Evolutionary conservation across 805 yeast genomes (phyloP).

Genomic region (Saccharomycopsis amapae): DNA sequence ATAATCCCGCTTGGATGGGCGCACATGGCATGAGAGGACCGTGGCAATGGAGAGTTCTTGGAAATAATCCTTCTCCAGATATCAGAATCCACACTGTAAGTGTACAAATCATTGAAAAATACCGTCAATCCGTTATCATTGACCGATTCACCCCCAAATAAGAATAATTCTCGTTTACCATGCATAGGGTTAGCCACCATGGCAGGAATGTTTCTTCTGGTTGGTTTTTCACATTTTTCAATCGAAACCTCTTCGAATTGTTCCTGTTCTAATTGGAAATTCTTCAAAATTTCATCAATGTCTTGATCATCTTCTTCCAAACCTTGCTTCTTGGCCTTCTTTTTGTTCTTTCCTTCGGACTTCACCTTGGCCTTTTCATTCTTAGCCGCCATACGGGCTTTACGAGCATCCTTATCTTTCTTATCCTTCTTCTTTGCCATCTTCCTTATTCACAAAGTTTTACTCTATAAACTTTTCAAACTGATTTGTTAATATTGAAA

Average conservation of each 20-base stretch:
- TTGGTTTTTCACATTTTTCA: constrained; percentile 52
- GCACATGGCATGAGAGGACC: constrained; percentile 91
- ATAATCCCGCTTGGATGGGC: constrained; percentile 87
- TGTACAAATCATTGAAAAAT: constrained; percentile 75
- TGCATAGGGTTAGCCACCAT: constrained; percentile 69
- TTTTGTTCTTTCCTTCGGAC: constrained; percentile 67
- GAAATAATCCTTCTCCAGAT: constrained; percentile 76
- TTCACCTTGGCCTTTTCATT: constrained; percentile 68
- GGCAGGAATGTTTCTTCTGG: constrained; percentile 64
- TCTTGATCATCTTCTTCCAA: constrained; percentile 79
- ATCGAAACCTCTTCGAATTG: constrained; percentile 65
- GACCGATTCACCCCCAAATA: constrained; percentile 87
- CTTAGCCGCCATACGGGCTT: constrained; percentile 81
- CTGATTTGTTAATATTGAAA: background rate
- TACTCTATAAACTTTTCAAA: background rate
- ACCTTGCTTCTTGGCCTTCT: constrained; percentile 63
- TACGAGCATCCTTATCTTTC: constrained; percentile 85
- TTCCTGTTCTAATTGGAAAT: constrained; percentile 73
- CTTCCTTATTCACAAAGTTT: background rate
- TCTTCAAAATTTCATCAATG: constrained; percentile 73
- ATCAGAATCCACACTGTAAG: constrained; percentile 69
- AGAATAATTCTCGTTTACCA: constrained; percentile 66
- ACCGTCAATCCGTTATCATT: constrained; percentile 41
- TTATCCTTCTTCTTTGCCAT: constrained; percentile 81
- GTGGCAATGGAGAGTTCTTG: constrained; percentile 82